Evolutionary conservation across 345 rosid species (phyloP).

Genomic region (Ceriops zippeliana): DNA sequence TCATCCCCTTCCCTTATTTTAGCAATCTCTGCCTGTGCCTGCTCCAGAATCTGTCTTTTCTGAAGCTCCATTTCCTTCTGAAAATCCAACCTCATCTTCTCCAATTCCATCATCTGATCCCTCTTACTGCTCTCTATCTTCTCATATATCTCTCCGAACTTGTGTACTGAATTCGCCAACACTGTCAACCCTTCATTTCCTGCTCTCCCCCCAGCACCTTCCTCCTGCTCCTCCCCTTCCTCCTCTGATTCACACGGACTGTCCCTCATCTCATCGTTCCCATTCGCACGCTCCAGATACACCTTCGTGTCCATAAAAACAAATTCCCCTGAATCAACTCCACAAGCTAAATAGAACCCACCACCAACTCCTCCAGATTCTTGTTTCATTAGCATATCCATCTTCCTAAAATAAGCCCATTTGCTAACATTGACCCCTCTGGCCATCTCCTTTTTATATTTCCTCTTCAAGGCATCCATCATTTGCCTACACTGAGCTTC

Average conservation of each 20-base stretch:
- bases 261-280: slow-evolving; percentile 60
- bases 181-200: slow-evolving; percentile 31
- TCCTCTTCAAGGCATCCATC: slow-evolving; percentile 46
- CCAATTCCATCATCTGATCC: slow-evolving; percentile 57
- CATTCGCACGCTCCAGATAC: slow-evolving; percentile 51
- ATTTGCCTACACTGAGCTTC: slow-evolving; percentile 46
- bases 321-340: slow-evolving; percentile 57
- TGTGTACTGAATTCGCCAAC: slow-evolving; percentile 48
- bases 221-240: slow-evolving; percentile 20
- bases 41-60: slow-evolving; percentile 53
- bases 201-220: slow-evolving; percentile 13
- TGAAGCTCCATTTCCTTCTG: slow-evolving; percentile 48
- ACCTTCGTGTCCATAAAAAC: slow-evolving; percentile 47
- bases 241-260: slow-evolving; percentile 55
- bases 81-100: slow-evolving; percentile 47
- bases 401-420: slow-evolving; percentile 49
- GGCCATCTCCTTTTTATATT: slow-evolving; percentile 42
- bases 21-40: slow-evolving; percentile 48
- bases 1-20: slow-evolving; percentile 38
- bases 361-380: slow-evolving; percentile 29
- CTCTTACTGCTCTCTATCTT: slow-evolving; percentile 56
- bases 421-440: slow-evolving; percentile 29
- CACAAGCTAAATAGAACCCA: slow-evolving; percentile 40
- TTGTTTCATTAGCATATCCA: slow-evolving; percentile 46
- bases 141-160: slow-evolving; percentile 53